phyloP scores from a whole-genome alignment of 768 basidiomycete genomes.

The Podaxis pistillaris region DNA sequence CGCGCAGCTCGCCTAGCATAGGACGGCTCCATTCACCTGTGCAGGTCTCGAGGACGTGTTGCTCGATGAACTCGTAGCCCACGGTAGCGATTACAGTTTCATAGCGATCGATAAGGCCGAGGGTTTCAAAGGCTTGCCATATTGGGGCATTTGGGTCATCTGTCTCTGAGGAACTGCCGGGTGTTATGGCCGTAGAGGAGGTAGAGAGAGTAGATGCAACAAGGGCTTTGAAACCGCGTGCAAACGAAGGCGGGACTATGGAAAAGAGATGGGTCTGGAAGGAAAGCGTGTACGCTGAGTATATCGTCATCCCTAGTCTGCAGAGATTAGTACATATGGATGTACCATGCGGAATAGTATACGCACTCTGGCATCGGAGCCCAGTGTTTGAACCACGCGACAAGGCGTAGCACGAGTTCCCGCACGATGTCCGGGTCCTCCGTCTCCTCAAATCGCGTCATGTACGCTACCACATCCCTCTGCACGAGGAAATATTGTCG shows the following conservation, averaged over 20 bases:
- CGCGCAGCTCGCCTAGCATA: slow-evolving; percentile 56
- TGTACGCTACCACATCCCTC: slow-evolving; percentile 55
- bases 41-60: slow-evolving; percentile 64
- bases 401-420: slow-evolving; percentile 54
- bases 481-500: slow-evolving; percentile 57
- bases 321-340: slow-evolving; percentile 11
- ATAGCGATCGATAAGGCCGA: slow-evolving; percentile 80
- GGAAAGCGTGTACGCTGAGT: slow-evolving; percentile 58
- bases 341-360: not conserved
- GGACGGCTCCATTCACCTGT: slow-evolving; percentile 67
- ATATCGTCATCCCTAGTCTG: slow-evolving; percentile 62
- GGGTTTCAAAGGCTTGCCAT: slow-evolving; percentile 62
- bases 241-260: slow-evolving; percentile 64
- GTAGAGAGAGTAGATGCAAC: slow-evolving; percentile 49
- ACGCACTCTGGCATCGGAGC: slow-evolving; percentile 62
- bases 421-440: slow-evolving; percentile 48
- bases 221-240: slow-evolving; percentile 65
- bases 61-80: slow-evolving; percentile 84
- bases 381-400: slow-evolving; percentile 80
- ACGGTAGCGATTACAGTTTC: slow-evolving; percentile 82
- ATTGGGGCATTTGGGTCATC: slow-evolving; percentile 23
- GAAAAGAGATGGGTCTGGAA: slow-evolving; percentile 80
- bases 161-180: not conserved
- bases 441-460: slow-evolving; percentile 52
- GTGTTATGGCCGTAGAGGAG: not conserved